These are phyloP conservation scores for Oxyria digyna DNA, from an alignment of 148 eudicot species.

Conservation along the genomic window DNA sequence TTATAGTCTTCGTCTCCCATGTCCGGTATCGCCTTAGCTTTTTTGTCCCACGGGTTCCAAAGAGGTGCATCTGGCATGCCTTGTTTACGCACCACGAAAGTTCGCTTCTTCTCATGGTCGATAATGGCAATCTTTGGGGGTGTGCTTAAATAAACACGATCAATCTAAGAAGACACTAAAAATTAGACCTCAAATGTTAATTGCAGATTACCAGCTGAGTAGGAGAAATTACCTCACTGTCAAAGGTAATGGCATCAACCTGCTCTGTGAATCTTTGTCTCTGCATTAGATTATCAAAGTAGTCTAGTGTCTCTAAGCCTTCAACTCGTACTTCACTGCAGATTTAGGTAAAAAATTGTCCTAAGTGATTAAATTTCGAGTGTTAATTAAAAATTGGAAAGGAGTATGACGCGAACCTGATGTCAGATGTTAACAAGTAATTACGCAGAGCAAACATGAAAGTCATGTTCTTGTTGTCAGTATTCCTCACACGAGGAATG, in stretches of 20 bases:
- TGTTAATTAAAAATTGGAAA: neutral
- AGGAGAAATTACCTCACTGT: constrained; percentile 48
- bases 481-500: constrained; percentile 65
- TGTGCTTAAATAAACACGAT: constrained; percentile 58
- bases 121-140: constrained; percentile 44
- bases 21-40: constrained; percentile 56
- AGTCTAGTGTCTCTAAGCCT: constrained; percentile 85
- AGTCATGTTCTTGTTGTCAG: constrained; percentile 64
- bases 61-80: constrained; percentile 85
- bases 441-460: constrained; percentile 73
- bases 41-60: constrained; percentile 96
- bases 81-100: constrained; percentile 52
- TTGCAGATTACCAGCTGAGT: too few relatives aligned
- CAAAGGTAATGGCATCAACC: constrained; percentile 93
- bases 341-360: neutral
- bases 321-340: constrained; percentile 94
- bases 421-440: constrained; percentile 76
- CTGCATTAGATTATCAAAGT: constrained; percentile 51
- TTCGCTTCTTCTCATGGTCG: constrained; percentile 71
- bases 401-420: constrained; percentile 37
- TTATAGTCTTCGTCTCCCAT: constrained; percentile 76
- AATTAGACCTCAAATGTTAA: neutral
- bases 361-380: too few relatives aligned
- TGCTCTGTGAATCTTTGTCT: constrained; percentile 83
- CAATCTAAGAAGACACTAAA: constrained; percentile 33